Evolutionary conservation across 2,329 filamentous ascomycete genomes (phyloP).

Genomic region (Gnomoniopsis sp.): DNA sequence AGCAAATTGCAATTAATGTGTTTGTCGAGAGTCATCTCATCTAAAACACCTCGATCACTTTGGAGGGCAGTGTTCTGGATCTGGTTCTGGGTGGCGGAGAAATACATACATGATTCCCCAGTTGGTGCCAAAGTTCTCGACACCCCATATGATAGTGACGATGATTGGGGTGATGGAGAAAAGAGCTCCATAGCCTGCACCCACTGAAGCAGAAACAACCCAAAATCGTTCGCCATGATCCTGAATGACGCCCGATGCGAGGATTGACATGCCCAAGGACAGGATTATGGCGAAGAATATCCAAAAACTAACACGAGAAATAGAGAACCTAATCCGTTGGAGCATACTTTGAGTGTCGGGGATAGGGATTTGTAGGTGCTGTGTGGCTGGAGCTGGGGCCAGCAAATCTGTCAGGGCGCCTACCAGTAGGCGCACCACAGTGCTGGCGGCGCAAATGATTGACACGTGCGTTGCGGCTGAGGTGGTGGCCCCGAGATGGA

Average conservation of each 20-base stretch:
- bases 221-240: constrained; percentile 77
- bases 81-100: too few relatives aligned
- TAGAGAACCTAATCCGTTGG: constrained; percentile 38
- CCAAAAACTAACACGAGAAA: constrained; percentile 80
- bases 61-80: too few relatives aligned
- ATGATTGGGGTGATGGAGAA: constrained; percentile 90
- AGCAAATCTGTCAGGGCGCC: constrained; percentile 86
- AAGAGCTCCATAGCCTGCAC: constrained; percentile 87
- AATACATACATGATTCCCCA: constrained; percentile 95
- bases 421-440: constrained; percentile 82
- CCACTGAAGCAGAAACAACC: constrained; percentile 78
- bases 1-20: too few relatives aligned
- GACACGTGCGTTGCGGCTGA: constrained; percentile 86
- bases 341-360: constrained; percentile 30
- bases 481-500: constrained; percentile 42
- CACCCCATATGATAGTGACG: constrained; percentile 95
- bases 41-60: too few relatives aligned
- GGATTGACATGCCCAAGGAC: constrained; percentile 70
- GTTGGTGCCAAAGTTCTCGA: constrained; percentile 97
- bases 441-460: constrained; percentile 86
- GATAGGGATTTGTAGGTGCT: constrained; percentile 47
- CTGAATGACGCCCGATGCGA: constrained; percentile 74
- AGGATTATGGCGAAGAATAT: constrained; percentile 71
- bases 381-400: constrained; percentile 63
- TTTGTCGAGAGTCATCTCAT: too few relatives aligned